phyloP scores from a whole-genome alignment of 768 basidiomycete species.

The Postia placenta region DNA sequence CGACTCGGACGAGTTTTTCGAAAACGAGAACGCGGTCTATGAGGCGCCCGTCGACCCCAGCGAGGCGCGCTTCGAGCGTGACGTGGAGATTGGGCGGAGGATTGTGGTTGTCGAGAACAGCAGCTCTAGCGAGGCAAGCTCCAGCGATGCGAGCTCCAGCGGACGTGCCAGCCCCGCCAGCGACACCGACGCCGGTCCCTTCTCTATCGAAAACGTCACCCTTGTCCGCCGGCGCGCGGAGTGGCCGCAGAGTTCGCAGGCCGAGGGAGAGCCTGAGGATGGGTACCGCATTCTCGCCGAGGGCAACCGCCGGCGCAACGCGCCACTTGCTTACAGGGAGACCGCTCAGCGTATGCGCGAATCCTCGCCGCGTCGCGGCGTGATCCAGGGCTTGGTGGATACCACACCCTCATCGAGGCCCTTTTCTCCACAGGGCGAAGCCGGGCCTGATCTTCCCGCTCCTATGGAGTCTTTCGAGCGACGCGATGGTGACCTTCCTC shows the following conservation, averaged over 20 bases:
- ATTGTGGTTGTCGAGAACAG: constrained; percentile 12
- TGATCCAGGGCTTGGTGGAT: background rate
- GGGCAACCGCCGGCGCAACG: background rate
- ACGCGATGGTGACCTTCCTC: background rate
- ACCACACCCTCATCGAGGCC: background rate
- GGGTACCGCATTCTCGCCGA: background rate
- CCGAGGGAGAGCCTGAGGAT: background rate
- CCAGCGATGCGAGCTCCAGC: constrained; percentile 38
- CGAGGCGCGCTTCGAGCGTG: constrained; percentile 6
- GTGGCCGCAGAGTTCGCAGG: constrained; percentile 1
- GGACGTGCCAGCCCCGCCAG: constrained; percentile 46
- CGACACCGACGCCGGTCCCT: constrained; percentile 36
- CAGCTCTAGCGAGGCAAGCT: constrained; percentile 24
- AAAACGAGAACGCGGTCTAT: constrained; percentile 47
- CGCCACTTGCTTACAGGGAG: background rate
- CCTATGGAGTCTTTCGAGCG: background rate
- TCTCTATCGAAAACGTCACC: constrained; percentile 20
- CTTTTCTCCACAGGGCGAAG: background rate
- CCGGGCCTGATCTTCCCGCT: background rate
- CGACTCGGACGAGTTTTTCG: constrained; percentile 75
- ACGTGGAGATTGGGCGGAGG: constrained; percentile 1
- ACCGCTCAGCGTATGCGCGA: background rate
- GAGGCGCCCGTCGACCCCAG: constrained; percentile 52
- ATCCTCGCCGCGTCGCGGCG: background rate
- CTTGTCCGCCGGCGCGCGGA: background rate